phyloP scores from a whole-genome alignment of 140 eudicot species.

The Senecio squalidus region DNA sequence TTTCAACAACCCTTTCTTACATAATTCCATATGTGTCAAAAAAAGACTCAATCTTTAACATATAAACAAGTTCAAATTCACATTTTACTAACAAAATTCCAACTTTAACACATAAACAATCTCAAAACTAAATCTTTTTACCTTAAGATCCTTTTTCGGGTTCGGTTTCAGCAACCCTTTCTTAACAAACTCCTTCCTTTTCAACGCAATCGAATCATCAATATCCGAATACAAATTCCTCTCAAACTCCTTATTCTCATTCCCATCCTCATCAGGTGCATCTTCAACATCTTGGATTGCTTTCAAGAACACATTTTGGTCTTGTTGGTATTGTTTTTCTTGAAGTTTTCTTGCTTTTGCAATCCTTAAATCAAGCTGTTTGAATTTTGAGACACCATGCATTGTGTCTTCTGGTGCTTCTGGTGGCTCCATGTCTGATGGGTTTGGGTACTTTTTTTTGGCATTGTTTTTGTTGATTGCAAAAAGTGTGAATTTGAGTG shows the following conservation, averaged over 20 bases:
- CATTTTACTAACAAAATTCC: neutral
- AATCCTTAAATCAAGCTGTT: slow-evolving; percentile 73
- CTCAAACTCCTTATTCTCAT: slow-evolving; percentile 24
- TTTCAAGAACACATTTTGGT: slow-evolving; percentile 60
- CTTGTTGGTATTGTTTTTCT: slow-evolving; percentile 51
- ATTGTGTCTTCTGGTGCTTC: slow-evolving; percentile 92
- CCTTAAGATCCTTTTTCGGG: slow-evolving; percentile 33
- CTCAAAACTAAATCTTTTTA: neutral
- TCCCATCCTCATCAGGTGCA: slow-evolving; percentile 51
- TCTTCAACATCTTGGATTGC: slow-evolving; percentile 69
- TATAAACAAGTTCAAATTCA: neutral
- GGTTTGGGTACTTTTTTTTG: slow-evolving; percentile 65
- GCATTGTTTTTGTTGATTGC: slow-evolving; percentile 63
- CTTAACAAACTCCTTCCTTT: slow-evolving; percentile 82
- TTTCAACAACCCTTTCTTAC: slow-evolving; percentile 67
- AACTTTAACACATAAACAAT: neutral
- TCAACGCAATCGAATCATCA: slow-evolving; percentile 80
- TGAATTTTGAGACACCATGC: slow-evolving; percentile 83
- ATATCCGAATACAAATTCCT: slow-evolving; percentile 84
- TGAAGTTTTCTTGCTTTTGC: slow-evolving; percentile 65
- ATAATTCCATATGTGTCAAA: slow-evolving; percentile 39
- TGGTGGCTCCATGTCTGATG: slow-evolving; percentile 88
- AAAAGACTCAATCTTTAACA: too few species aligned
- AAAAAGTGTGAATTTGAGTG: slow-evolving; percentile 29
- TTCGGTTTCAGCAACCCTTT: slow-evolving; percentile 72